Base-by-base conservation (phyloP, 1,139 yeast genomes). In the Scheffersomyces parashehatae region DNA sequence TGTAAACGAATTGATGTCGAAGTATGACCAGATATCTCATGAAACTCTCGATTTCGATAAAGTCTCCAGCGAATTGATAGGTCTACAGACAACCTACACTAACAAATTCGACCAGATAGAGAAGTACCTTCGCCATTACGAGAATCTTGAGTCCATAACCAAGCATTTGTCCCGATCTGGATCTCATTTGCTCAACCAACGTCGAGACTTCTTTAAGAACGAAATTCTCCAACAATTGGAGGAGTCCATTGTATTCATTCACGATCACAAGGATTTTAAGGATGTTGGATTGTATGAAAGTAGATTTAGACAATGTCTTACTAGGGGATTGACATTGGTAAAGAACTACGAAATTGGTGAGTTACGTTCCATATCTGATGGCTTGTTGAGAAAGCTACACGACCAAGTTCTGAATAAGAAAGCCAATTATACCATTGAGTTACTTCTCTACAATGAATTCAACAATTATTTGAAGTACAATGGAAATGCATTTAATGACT, bases 281-380 rank as follows among this genome's bases (percentile, higher is more conserved):
- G 96, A 90, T 46, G 72, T 82, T 13, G 95, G 85, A 30, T 58
- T 81, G 3, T 90, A 88, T 61, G 77, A 77, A 37, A 80, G 84
- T 51, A 75, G 93, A 47, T 88, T 88, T 64, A 78, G 89, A 47
- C 96, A 88, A 55, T 88, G 97, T 57, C 76, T 90, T 79, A 84
- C 95, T 1, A 77, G 97, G 47, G 84, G 96, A 0, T 73, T 90
- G 44, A 82, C 95, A 0, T 70, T 93, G 50, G 79, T 89, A 16
- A 79, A 85, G 50, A 87, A 85, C 53, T 88, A 82, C 58, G 68
- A 88, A 46, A 74, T 75, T 26, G 75, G 71, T 37, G 77, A 77
- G 37, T 60, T 90, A 38, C 80, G 77, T 45, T 70, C 68, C 13
- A 60, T 81, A 2, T 73, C 75, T 33, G 64, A 64, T 20, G 77